Base-by-base conservation (phyloP, 345 rosid genomes). In the Erysimum cheiranthoides region DNA sequence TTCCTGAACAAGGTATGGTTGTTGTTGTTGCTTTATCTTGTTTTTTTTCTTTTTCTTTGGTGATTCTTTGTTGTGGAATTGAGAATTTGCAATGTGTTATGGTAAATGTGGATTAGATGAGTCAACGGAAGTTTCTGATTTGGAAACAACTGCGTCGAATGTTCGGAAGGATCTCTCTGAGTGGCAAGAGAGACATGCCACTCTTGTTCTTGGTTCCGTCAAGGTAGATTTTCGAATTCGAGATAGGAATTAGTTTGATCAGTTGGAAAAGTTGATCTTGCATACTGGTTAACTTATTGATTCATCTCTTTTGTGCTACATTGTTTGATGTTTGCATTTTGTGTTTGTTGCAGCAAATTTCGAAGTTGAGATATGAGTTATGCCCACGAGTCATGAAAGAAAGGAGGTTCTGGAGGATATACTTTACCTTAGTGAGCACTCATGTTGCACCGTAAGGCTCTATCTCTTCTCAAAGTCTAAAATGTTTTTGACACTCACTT, bases 101-200 rank as follows among this genome's bases (percentile, higher is more conserved):
- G 78, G 13, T 46, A 0, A 66, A 72, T 59, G 54, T 65, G 12
- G 51, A 18, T 50, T 49, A 77, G 78, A 61, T 70, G 81, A 69
- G 27, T 77, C 72, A 42, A 59, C 80, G 39, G 89, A 84, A 61
- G 73, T 77, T 43, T 73, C 85, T 58, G 91, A 82, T 71, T 79
- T 66, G 72, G 66, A 47, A 10, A 74, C 87, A 2, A 68, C 78
- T 27, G 79, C 40, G 14, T 84, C 98, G 8, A 93, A 91, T 81
- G 93, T 94, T 11, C 81, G 97, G 80, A 88, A 82, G 80, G 98
- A 94, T 90, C 92, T 94, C 5, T 85, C 85, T 3, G 93, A 90
- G 71, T 94, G 98, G 98, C 98, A 94, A 68, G 97, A 93, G 87
- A 87, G 85, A 69, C 98, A 94, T 74, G 98, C 98, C 46, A 88